These are phyloP conservation scores for Colletotrichum costaricense DNA, from an alignment of 2,329 filamentous ascomycete species.

Conservation along the genomic window DNA sequence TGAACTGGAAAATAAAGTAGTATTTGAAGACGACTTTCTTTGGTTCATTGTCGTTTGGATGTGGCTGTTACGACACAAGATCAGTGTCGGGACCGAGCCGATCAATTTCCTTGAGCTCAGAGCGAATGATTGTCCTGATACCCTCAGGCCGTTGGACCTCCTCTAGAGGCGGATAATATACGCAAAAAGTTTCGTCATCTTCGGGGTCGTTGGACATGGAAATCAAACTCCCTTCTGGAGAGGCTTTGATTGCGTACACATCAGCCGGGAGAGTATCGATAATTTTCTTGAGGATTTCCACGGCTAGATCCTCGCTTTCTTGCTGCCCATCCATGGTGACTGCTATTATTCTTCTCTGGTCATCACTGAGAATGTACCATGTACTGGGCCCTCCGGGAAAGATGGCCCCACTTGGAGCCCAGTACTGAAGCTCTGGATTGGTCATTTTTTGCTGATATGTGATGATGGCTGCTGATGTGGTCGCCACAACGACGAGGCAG, in stretches of 20 bases:
- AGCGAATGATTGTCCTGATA: neutral
- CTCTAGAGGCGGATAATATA: neutral
- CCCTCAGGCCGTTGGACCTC: neutral
- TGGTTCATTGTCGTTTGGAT: neutral
- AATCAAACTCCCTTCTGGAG: neutral
- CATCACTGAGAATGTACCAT: conserved; percentile 42
- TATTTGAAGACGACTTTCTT: neutral
- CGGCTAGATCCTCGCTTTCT: conserved; percentile 39
- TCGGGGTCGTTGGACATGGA: neutral
- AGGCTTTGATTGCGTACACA: conserved; percentile 40
- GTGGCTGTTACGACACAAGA: neutral
- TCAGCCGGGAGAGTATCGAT: conserved; percentile 36
- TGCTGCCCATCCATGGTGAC: conserved; percentile 44
- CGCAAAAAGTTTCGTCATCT: neutral
- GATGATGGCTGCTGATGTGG: no score
- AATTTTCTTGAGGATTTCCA: conserved; percentile 40
- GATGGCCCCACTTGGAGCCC: neutral
- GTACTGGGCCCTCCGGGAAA: conserved; percentile 40
- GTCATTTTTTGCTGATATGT: no score
- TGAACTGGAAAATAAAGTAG: neutral
- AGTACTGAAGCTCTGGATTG: neutral
- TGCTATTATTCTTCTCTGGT: conserved; percentile 43
- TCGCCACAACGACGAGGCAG: no score
- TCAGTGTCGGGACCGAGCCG: neutral
- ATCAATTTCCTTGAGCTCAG: neutral